These are phyloP conservation scores for Naegleria lovaniensis DNA, from an alignment of 208 protist genomes.

Conservation along the genomic window DNA sequence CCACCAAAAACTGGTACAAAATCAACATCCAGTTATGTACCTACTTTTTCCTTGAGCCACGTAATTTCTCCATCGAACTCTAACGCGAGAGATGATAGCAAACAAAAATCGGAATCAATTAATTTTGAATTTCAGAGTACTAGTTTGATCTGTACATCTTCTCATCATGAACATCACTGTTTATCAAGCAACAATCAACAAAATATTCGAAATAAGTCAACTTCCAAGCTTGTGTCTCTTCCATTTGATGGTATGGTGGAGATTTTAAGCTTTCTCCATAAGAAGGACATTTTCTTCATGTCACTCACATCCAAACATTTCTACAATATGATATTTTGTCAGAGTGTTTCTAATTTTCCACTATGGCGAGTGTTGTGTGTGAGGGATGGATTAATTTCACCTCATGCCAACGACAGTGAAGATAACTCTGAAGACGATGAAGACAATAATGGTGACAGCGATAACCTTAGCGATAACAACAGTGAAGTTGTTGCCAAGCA, in stretches of 20 bases:
- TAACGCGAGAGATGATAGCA: no score
- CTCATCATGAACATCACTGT: not conserved
- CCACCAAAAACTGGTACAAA: no score
- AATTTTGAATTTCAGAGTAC: no score
- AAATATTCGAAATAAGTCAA: not conserved
- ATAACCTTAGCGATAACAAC: not conserved
- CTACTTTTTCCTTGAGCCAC: no score
- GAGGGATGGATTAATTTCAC: not conserved
- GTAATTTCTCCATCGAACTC: no score
- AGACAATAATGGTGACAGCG: not conserved
- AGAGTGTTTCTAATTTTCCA: not conserved
- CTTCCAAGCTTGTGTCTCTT: not conserved
- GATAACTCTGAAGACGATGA: not conserved
- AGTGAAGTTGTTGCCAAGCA: not conserved
- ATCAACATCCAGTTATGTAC: no score
- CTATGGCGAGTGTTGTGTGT: not conserved
- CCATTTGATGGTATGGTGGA: not conserved
- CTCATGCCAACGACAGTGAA: not conserved
- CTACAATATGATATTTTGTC: not conserved
- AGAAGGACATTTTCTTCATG: not conserved
- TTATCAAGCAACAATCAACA: not conserved
- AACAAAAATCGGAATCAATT: no score
- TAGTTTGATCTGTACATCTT: not conserved
- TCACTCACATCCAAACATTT: not conserved
- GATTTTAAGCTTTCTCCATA: not conserved